Evolutionary conservation across 768 basidiomycete genomes (phyloP).

Genomic region (Collybiopsis luxurians): DNA sequence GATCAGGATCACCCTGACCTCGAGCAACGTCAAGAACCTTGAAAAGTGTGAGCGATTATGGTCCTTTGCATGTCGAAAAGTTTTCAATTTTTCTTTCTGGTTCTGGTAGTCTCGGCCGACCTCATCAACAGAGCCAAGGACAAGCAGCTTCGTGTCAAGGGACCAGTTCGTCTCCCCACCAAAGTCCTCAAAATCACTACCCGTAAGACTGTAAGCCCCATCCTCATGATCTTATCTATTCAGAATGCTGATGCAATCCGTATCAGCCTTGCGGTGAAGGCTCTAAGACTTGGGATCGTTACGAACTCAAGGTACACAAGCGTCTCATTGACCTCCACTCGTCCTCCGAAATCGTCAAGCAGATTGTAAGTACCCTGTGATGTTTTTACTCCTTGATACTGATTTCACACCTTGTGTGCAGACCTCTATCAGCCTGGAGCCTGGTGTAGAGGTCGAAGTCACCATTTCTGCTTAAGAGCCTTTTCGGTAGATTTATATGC

Average conservation of each 20-base stretch:
- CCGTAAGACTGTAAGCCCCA: conserved; percentile 84
- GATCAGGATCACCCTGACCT: conserved; percentile 98
- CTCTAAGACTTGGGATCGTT: conserved; percentile 99
- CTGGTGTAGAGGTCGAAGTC: conserved; percentile 98
- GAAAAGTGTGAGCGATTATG: conserved; percentile 78
- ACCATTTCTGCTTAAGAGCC: conserved; percentile 75
- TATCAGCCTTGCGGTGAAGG: conserved; percentile 97
- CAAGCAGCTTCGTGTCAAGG: conserved; percentile 99
- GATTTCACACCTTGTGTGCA: conserved; percentile 27
- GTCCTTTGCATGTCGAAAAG: background rate
- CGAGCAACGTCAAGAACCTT: conserved; percentile 95
- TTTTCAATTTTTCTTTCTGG: background rate
- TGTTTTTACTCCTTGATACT: background rate
- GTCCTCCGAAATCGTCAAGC: conserved; percentile 98
- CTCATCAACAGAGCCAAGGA: conserved; percentile 99
- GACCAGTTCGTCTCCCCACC: conserved; percentile 97
- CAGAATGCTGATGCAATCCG: background rate
- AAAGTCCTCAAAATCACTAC: conserved; percentile 99
- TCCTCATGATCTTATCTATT: background rate
- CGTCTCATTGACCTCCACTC: conserved; percentile 99
- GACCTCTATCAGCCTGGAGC: conserved; percentile 98
- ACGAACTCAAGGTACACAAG: conserved; percentile 99
- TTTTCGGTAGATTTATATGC: background rate
- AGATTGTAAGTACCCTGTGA: conserved; percentile 73
- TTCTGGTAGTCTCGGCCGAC: conserved; percentile 81